Base-by-base conservation (phyloP, 192 early-diverging fungal genomes). In the Linnemannia zychae region DNA sequence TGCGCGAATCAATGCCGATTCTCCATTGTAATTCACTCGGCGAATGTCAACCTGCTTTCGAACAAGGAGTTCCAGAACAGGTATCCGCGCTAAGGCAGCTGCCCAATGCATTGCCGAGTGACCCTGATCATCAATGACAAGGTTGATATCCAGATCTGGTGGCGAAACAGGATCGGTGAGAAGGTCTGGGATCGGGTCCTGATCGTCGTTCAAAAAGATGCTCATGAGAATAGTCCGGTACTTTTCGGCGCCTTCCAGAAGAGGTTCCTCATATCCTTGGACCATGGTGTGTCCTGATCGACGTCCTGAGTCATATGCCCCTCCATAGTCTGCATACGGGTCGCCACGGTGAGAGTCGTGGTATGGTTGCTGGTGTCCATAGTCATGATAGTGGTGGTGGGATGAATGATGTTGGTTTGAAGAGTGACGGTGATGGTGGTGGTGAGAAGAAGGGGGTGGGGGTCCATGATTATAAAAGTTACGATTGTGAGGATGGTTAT, bases 101-200 rank as follows among this genome's bases (percentile, higher is more conserved):
- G 99, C 97, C 98, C 98, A 99, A 74, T 99, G 99, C 24, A 99
- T 87, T 3, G 97, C 91, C 0, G 97, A 96, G 81, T 99, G 97
- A 17, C 98, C 98, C 66, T 96, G 96, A 72, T 97, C 97, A 71
- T 99, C 99, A 67, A 99, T 96, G 1, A 94, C 89, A 47, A 98
- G 82, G 85, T 99, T 93, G 44, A 96, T 87, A 57, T 98, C 93
- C 37, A 97, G 83, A 20, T 92, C 92, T 9, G 70, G 49, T 0
- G 91, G 88, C 2, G 82, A 76, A 13, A 78, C 63, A 16, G 82
- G 75, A 33, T 88, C 77, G 49, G 78, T 82, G 20, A 91, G 73
- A 4, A 91, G 75, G 5, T 86, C 82, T 50, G 95, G 97, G 48
- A 97, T 86, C 77, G 89, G 89, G 52, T 86, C 82, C 9, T 91